Evolutionary conservation across 2,329 filamentous ascomycete genomes (phyloP).

Genomic region (Parafenestella ontariensis): DNA sequence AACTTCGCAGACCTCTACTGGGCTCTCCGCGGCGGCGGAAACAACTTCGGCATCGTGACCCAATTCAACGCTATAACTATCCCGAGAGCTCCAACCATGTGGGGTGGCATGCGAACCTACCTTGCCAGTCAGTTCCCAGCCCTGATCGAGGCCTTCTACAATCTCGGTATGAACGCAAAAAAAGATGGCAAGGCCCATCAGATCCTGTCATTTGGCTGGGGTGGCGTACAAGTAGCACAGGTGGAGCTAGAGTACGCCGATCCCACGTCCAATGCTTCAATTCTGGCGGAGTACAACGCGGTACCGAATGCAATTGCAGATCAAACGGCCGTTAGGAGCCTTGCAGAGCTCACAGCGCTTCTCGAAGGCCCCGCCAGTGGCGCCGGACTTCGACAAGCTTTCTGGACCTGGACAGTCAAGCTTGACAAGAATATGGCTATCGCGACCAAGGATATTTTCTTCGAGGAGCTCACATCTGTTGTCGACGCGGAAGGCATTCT

Average conservation of each 20-base stretch:
- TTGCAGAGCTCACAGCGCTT: conserved; percentile 26
- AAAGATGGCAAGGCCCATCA: conserved; percentile 35
- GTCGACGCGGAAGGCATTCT: conserved; percentile 24
- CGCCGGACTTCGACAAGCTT: conserved; percentile 30
- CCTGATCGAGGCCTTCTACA: conserved; percentile 32
- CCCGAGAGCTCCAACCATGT: conserved; percentile 31
- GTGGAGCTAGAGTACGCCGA: conserved; percentile 36
- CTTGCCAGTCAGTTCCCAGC: conserved; percentile 21
- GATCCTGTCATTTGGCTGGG: conserved; percentile 33
- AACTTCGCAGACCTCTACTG: conserved; percentile 50
- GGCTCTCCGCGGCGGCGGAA: conserved; percentile 47
- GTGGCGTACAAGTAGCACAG: conserved; percentile 19
- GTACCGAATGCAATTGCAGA: conserved; percentile 24
- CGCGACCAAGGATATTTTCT: conserved; percentile 31
- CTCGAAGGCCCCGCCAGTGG: conserved; percentile 12
- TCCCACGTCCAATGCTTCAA: conserved; percentile 28
- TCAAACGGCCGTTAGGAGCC: conserved; percentile 22
- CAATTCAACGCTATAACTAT: conserved; percentile 32
- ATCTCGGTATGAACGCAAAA: conserved; percentile 29
- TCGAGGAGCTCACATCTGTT: conserved; percentile 26
- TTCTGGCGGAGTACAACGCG: conserved; percentile 35
- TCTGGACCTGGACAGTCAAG: conserved; percentile 39
- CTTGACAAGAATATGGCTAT: conserved; percentile 27
- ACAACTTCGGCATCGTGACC: conserved; percentile 48
- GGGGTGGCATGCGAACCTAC: conserved; percentile 31